phyloP scores from a whole-genome alignment of 352 stramenopile genomes.

The Aphanomyces euteiches region DNA sequence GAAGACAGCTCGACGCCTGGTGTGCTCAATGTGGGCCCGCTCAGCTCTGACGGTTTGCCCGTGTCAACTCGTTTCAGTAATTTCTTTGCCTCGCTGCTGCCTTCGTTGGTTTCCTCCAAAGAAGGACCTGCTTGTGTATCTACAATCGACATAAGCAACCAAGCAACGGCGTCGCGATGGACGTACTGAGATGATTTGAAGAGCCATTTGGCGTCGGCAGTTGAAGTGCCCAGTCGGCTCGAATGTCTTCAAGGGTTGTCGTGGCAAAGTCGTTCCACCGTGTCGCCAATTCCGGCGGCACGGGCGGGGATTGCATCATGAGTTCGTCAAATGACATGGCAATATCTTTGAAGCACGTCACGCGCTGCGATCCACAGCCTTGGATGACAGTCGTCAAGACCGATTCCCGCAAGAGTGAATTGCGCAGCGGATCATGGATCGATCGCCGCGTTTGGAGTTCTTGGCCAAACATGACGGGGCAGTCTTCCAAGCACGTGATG shows the following conservation, averaged over 20 bases:
- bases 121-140: too few relatives aligned
- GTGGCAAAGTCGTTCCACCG: slow-evolving; percentile 51
- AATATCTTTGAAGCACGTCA: slow-evolving; percentile 49
- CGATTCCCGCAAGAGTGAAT: slow-evolving; percentile 15
- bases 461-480: slow-evolving; percentile 75
- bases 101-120: neutral
- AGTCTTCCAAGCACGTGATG: slow-evolving; percentile 75
- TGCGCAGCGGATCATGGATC: slow-evolving; percentile 44
- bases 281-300: slow-evolving; percentile 36
- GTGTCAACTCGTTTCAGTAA: too few relatives aligned
- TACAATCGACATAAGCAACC: neutral
- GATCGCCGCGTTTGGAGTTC: slow-evolving; percentile 58
- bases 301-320: slow-evolving; percentile 54
- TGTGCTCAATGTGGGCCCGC: neutral
- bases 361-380: neutral
- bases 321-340: slow-evolving; percentile 74
- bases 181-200: neutral
- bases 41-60: neutral
- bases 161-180: neutral
- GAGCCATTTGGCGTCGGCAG: neutral
- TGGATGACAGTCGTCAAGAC: slow-evolving; percentile 14
- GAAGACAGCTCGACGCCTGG: neutral
- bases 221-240: slow-evolving; percentile 11
- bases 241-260: slow-evolving; percentile 18
- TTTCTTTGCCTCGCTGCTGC: too few relatives aligned